Conservation (phyloP, 2,329 filamentous ascomycete species). For the Thielaviopsis populi region DNA sequence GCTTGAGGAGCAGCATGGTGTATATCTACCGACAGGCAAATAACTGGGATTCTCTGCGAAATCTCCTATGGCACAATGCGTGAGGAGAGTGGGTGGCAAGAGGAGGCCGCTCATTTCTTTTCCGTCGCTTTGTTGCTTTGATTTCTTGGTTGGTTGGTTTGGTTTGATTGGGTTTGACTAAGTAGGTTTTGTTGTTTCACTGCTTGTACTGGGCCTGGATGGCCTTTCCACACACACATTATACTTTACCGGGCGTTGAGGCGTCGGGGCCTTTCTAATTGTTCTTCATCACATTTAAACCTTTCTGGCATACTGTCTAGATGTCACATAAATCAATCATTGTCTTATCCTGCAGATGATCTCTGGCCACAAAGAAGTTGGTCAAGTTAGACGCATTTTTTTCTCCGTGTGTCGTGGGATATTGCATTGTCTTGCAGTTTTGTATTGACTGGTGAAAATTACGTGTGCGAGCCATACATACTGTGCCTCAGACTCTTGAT, state of each 20-base stretch:
- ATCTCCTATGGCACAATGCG: constrained; percentile 73
- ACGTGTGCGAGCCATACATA: not conserved
- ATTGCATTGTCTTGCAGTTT: not conserved
- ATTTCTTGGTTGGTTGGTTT: not conserved
- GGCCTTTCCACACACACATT: not conserved
- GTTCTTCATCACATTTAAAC: too few species aligned
- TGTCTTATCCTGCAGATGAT: not conserved
- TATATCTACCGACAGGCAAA: constrained; percentile 92
- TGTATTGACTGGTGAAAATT: not conserved
- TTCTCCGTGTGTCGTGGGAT: not conserved
- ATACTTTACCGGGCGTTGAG: not conserved
- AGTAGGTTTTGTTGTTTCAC: not conserved
- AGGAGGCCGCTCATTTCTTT: not conserved
- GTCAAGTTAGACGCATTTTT: not conserved
- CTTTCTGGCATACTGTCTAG: not conserved
- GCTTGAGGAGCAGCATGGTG: constrained; percentile 85
- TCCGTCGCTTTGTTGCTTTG: not conserved
- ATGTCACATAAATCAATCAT: not conserved
- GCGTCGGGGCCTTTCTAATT: not conserved
- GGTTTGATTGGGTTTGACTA: too few species aligned
- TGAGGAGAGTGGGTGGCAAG: constrained; percentile 21
- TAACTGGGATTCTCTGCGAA: constrained; percentile 74
- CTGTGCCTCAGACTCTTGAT: not conserved
- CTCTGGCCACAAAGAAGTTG: not conserved
- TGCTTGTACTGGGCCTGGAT: not conserved